These are phyloP conservation scores for Lupinus albus DNA, from an alignment of 306 rosid species.

Conservation along the genomic window DNA sequence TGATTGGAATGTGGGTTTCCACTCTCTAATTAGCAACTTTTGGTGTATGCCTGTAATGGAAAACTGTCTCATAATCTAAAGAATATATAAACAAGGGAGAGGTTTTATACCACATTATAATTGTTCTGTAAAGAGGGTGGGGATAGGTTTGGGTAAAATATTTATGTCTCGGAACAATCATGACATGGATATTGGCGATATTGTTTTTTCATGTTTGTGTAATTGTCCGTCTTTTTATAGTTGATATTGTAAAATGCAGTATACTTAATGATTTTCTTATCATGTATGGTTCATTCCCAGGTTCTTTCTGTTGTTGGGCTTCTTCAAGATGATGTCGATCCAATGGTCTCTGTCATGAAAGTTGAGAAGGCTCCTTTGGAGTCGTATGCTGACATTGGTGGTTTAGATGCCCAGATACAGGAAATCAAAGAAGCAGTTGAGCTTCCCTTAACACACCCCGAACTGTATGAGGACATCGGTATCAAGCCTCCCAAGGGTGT, in stretches of 20 bases:
- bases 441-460: conserved; percentile 97
- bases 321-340: conserved; percentile 99
- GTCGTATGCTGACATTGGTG: conserved; percentile 96
- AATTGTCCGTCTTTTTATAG: neutral
- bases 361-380: conserved; percentile 98
- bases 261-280: conserved; percentile 16
- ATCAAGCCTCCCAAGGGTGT: conserved; percentile 98
- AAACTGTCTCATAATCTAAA: neutral
- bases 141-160: neutral
- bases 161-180: neutral
- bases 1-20: neutral
- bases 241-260: conserved; percentile 23
- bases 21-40: neutral
- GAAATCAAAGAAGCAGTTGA: conserved; percentile 99
- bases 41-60: neutral
- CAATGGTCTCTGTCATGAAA: conserved; percentile 80
- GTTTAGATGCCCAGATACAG: too few relatives aligned
- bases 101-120: neutral
- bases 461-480: conserved; percentile 94
- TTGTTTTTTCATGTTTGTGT: neutral
- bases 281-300: conserved; percentile 45
- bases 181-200: neutral
- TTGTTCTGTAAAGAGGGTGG: too few relatives aligned
- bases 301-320: conserved; percentile 98
- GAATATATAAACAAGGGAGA: neutral